Evolutionary conservation across 768 basidiomycete species (phyloP).

Genomic region (Nevesoporus exiguus): DNA sequence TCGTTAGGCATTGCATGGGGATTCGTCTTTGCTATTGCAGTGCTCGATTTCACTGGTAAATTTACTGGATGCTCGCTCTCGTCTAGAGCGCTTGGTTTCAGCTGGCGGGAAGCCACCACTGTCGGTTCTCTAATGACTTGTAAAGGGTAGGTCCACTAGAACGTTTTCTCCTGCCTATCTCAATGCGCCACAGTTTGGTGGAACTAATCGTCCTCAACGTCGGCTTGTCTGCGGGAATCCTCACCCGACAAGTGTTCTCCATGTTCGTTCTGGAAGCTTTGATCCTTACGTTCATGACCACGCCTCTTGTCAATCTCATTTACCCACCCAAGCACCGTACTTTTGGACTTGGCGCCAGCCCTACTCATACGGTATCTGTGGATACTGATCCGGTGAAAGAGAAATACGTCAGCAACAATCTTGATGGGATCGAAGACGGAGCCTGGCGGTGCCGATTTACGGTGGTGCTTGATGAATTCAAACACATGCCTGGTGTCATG

Average conservation of each 20-base stretch:
- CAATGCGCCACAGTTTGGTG: slow-evolving; percentile 54
- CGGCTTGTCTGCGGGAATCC: slow-evolving; percentile 74
- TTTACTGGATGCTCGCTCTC: slow-evolving; percentile 78
- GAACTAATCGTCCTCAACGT: slow-evolving; percentile 97
- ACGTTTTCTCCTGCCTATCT: neutral
- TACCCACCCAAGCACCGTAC: slow-evolving; percentile 64
- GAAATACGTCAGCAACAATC: neutral
- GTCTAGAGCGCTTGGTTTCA: slow-evolving; percentile 68
- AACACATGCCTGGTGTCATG: slow-evolving; percentile 89
- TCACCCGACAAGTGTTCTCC: slow-evolving; percentile 78
- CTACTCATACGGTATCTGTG: neutral
- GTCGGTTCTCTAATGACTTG: slow-evolving; percentile 95
- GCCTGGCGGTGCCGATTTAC: slow-evolving; percentile 51
- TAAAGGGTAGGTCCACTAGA: slow-evolving; percentile 65
- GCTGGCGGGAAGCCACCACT: slow-evolving; percentile 74
- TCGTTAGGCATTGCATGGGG: slow-evolving; percentile 75
- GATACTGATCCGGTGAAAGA: neutral
- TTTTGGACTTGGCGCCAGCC: slow-evolving; percentile 34
- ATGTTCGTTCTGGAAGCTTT: slow-evolving; percentile 93
- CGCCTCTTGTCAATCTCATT: slow-evolving; percentile 64
- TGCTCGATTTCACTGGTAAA: slow-evolving; percentile 82
- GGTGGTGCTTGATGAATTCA: slow-evolving; percentile 87
- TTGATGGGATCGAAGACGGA: slow-evolving; percentile 1
- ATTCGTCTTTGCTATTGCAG: slow-evolving; percentile 75
- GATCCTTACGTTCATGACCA: slow-evolving; percentile 84